Evolutionary conservation across 495 filamentous ascomycete species (phyloP).

Genomic region (Daldinia decipiens): DNA sequence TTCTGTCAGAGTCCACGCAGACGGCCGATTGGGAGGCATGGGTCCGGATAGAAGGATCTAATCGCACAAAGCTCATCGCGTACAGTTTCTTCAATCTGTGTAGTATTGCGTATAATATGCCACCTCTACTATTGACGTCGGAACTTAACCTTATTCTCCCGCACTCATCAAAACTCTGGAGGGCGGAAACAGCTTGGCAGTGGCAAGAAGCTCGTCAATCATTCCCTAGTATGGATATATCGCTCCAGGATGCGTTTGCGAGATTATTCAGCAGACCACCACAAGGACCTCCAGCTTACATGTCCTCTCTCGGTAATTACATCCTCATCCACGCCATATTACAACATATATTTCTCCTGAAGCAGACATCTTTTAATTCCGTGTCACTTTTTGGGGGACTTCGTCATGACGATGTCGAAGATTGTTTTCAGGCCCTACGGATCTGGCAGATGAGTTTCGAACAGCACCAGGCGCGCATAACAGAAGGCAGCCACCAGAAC

Average conservation of each 20-base stretch:
- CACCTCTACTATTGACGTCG: conserved; percentile 67
- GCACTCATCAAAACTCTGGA: conserved; percentile 63
- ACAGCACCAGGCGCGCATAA: conserved; percentile 56
- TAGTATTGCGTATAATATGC: conserved; percentile 67
- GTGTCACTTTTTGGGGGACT: conserved; percentile 60
- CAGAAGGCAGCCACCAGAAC: conserved; percentile 50
- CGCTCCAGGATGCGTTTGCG: conserved; percentile 62
- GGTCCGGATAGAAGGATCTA: conserved; percentile 62
- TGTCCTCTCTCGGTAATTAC: conserved; percentile 72
- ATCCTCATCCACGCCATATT: conserved; percentile 74
- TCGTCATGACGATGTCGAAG: conserved; percentile 64
- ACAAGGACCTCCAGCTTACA: conserved; percentile 61
- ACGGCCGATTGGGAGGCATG: conserved; percentile 67
- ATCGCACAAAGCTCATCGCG: conserved; percentile 66
- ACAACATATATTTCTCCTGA: conserved; percentile 74
- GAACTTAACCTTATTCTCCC: conserved; percentile 71
- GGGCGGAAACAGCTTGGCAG: conserved; percentile 60
- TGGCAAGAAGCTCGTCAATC: conserved; percentile 61
- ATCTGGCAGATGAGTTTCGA: conserved; percentile 74
- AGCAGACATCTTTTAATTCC: conserved; percentile 63
- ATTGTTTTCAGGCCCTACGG: conserved; percentile 67
- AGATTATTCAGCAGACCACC: conserved; percentile 57
- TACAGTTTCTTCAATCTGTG: conserved; percentile 70
- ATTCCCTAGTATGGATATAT: conserved; percentile 55
- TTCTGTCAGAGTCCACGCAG: conserved; percentile 54